Conservation (phyloP, 2,329 filamentous ascomycete genomes). For the Diaporthe amygdali region DNA sequence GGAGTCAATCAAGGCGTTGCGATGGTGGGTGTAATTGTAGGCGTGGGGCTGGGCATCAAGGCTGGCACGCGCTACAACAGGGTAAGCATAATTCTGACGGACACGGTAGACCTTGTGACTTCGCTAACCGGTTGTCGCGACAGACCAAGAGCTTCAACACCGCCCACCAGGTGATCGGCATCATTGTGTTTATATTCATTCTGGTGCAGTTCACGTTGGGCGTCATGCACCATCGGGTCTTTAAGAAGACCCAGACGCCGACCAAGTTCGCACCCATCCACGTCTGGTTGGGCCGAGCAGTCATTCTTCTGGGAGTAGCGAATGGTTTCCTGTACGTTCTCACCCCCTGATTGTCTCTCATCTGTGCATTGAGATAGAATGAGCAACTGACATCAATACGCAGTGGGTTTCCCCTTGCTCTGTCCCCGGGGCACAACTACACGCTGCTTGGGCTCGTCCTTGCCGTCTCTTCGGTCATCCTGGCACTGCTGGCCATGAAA, state of each 20-base stretch:
- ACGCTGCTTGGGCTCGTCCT: slow-evolving; percentile 54
- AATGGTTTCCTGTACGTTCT: slow-evolving; percentile 61
- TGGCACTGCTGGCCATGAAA: slow-evolving; percentile 42
- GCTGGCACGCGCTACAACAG: slow-evolving; percentile 59
- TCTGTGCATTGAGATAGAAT: neutral
- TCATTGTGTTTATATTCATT: slow-evolving; percentile 57
- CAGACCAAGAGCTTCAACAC: slow-evolving; percentile 59
- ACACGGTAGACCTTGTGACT: too few relatives aligned
- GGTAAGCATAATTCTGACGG: slow-evolving; percentile 43
- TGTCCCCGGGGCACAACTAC: slow-evolving; percentile 51
- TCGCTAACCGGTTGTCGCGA: neutral
- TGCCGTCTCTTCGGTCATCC: slow-evolving; percentile 45
- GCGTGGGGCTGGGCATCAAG: slow-evolving; percentile 57
- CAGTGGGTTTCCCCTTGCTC: slow-evolving; percentile 63
- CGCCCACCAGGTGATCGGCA: slow-evolving; percentile 64
- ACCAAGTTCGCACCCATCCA: slow-evolving; percentile 60
- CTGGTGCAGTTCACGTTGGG: slow-evolving; percentile 60
- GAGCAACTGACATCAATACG: slow-evolving; percentile 12
- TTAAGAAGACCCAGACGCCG: slow-evolving; percentile 52
- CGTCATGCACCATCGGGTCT: slow-evolving; percentile 59
- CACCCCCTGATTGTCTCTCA: neutral
- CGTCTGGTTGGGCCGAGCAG: slow-evolving; percentile 60
- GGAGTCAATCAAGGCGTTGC: slow-evolving; percentile 57
- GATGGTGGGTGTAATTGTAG: slow-evolving; percentile 52
- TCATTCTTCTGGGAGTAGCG: slow-evolving; percentile 57